phyloP scores from a whole-genome alignment of 305 asterid species.

The Vinca major region DNA sequence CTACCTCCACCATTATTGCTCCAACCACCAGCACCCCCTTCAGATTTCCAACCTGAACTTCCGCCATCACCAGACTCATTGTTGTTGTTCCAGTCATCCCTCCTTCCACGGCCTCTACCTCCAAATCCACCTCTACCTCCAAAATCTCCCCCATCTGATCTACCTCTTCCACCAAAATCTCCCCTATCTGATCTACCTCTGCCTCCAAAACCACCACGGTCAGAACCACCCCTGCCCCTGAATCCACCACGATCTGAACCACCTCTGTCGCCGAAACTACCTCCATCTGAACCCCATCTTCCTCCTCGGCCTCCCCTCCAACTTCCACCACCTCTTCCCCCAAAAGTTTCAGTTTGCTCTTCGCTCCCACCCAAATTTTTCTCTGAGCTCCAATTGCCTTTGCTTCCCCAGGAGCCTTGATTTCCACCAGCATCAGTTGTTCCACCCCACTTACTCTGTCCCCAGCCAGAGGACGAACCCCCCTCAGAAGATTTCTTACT shows the following conservation, averaged over 20 bases:
- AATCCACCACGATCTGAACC: slow-evolving; percentile 44
- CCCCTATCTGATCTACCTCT: slow-evolving; percentile 40
- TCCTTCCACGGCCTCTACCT: slow-evolving; percentile 51
- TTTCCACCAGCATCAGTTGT: too few relatives aligned
- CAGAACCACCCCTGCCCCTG: slow-evolving; percentile 43
- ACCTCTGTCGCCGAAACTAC: slow-evolving; percentile 25
- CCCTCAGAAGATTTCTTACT: too few relatives aligned
- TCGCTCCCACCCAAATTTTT: slow-evolving; percentile 33
- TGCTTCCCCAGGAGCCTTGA: slow-evolving; percentile 53
- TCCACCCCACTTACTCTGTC: too few relatives aligned
- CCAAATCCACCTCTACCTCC: slow-evolving; percentile 22
- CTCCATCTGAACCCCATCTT: neutral
- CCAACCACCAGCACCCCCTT: too few relatives aligned
- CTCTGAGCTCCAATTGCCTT: slow-evolving; percentile 56
- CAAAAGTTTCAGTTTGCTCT: slow-evolving; percentile 28
- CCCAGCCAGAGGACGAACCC: too few relatives aligned
- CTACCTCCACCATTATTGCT: too few relatives aligned
- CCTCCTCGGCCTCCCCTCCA: slow-evolving; percentile 6
- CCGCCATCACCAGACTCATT: slow-evolving; percentile 44
- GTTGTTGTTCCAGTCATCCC: slow-evolving; percentile 54
- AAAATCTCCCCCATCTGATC: too few relatives aligned
- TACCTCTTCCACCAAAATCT: slow-evolving; percentile 41
- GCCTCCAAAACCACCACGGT: slow-evolving; percentile 50
- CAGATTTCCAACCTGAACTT: slow-evolving; percentile 22
- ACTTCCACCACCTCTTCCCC: slow-evolving; percentile 47